Percentiles rank a stretch among this genome's conserved stretches.
Conservation (phyloP, 208 protist species). For the Leishmania mexicana region DNA sequence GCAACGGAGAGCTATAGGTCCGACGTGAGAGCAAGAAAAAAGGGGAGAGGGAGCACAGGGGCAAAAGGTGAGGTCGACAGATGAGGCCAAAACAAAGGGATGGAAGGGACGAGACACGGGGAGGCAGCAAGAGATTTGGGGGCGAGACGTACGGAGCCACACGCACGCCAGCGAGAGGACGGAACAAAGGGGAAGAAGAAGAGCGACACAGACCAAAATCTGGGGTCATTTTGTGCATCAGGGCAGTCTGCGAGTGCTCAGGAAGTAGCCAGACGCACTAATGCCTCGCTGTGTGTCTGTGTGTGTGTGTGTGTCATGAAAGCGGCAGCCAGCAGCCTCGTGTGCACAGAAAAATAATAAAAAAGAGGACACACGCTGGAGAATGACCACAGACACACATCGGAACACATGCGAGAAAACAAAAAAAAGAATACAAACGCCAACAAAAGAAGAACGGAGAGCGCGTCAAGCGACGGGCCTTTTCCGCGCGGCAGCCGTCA, state of each 20-base stretch:
- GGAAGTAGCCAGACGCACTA: background rate
- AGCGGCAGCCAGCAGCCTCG: background rate
- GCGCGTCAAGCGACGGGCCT: background rate
- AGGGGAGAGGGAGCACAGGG: constrained; percentile 11
- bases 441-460: background rate
- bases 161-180: background rate
- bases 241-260: too few species aligned
- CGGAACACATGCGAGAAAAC: background rate
- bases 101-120: background rate
- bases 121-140: background rate
- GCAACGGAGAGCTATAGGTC: too few species aligned
- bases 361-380: background rate
- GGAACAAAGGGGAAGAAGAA: background rate
- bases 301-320: background rate
- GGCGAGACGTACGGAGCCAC: too few species aligned
- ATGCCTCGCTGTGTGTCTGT: background rate
- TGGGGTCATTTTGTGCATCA: background rate
- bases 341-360: too few species aligned
- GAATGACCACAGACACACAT: background rate
- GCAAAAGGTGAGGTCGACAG: background rate
- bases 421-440: constrained; percentile 1
- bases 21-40: background rate
- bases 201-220: background rate
- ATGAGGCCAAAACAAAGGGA: background rate
- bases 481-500: constrained; percentile 6